phyloP scores from a whole-genome alignment of 192 early-diverging fungal species.

The Backusella morwellensis region DNA sequence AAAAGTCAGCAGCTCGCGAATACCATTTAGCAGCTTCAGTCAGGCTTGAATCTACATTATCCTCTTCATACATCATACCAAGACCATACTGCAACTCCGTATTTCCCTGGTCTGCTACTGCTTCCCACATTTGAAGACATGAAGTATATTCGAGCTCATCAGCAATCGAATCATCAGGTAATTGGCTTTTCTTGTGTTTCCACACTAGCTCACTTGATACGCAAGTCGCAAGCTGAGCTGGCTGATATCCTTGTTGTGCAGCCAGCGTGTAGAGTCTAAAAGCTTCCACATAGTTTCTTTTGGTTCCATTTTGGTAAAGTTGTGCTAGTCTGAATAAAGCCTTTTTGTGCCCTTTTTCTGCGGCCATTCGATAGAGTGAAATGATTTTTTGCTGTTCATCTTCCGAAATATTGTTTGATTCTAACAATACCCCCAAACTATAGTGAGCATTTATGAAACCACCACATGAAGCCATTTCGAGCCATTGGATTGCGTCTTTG shows the following conservation, averaged over 20 bases:
- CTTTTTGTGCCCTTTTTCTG: not conserved
- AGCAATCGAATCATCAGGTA: not conserved
- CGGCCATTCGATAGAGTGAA: not conserved
- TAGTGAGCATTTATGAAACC: not conserved
- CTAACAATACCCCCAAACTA: not conserved
- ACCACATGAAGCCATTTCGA: not conserved
- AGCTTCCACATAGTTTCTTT: not conserved
- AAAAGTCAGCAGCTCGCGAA: not conserved
- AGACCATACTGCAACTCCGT: not conserved
- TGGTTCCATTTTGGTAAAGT: not conserved
- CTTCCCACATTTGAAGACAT: not conserved
- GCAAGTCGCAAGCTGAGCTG: not conserved
- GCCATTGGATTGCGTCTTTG: not conserved
- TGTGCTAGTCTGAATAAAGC: not conserved
- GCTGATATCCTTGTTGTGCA: not conserved
- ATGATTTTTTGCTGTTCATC: not conserved
- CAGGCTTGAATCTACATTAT: not conserved
- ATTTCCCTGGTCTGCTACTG: not conserved
- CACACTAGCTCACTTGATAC: not conserved
- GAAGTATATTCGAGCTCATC: not conserved
- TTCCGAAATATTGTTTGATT: not conserved
- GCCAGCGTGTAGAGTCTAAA: not conserved
- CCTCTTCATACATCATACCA: not conserved
- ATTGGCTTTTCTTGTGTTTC: not conserved
- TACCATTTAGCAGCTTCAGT: not conserved